Conservation (phyloP, 2,329 filamentous ascomycete species). For the Nemania abortiva region DNA sequence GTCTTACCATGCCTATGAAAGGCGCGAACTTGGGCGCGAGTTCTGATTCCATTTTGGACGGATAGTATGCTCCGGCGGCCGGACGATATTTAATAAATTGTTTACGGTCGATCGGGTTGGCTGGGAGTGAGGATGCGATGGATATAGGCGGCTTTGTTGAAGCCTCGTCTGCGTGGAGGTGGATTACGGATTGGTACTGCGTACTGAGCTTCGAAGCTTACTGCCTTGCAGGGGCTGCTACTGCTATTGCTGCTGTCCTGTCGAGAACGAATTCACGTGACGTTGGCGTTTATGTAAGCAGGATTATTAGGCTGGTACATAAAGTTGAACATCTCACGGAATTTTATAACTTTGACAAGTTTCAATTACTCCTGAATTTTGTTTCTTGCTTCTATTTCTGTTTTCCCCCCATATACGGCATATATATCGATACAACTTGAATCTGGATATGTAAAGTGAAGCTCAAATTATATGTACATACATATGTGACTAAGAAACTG, state of each 20-base stretch:
- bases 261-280: conserved; percentile 25
- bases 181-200: not conserved
- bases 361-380: not conserved
- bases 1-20: conserved; percentile 86
- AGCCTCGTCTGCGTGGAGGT: conserved; percentile 23
- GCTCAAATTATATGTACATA: too few species aligned
- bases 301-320: not conserved
- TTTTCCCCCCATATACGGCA: not conserved
- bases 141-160: conserved; percentile 17
- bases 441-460: not conserved
- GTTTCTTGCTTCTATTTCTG: not conserved
- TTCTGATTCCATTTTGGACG: conserved; percentile 61
- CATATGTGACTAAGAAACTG: not conserved
- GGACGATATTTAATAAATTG: not conserved
- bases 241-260: not conserved
- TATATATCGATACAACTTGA: not conserved
- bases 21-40: conserved; percentile 84
- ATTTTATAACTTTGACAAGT: too few species aligned
- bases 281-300: conserved; percentile 22
- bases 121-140: not conserved
- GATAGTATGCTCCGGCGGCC: not conserved
- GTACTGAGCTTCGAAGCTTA: conserved; percentile 17
- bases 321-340: not conserved
- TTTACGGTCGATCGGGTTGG: not conserved
- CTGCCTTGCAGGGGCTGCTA: conserved; percentile 34